These are phyloP conservation scores for Globomyces sp. DNA, from an alignment of 371 early-diverging fungal genomes.

Conservation along the genomic window DNA sequence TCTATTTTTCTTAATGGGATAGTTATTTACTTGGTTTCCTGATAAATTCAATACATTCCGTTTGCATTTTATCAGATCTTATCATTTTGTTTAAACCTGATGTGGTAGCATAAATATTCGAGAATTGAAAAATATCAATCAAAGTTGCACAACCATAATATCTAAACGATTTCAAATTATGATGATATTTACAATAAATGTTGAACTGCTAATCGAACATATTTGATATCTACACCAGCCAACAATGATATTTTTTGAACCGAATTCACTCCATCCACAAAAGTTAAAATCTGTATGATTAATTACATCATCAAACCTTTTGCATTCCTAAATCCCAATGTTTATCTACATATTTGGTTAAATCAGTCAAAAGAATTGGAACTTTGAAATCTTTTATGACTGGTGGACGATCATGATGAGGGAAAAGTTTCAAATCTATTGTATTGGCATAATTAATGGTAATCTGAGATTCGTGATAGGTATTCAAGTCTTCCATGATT, in stretches of 20 bases:
- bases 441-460: conserved; percentile 63
- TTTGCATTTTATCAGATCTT: conserved; percentile 10
- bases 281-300: not conserved
- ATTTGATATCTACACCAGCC: conserved; percentile 12
- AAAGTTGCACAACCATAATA: conserved; percentile 14
- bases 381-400: conserved; percentile 78
- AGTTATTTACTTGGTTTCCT: not conserved
- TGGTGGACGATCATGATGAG: conserved; percentile 72
- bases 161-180: no score
- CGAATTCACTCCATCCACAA: conserved; percentile 12
- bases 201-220: conserved; percentile 11
- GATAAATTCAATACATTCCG: conserved; percentile 14
- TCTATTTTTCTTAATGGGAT: not conserved
- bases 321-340: conserved; percentile 15
- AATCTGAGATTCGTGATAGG: conserved; percentile 83
- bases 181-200: not conserved
- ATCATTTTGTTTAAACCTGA: not conserved
- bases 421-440: conserved; percentile 83
- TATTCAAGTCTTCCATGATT: conserved; percentile 79
- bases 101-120: conserved; percentile 11
- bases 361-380: conserved; percentile 72
- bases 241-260: conserved; percentile 4
- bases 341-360: conserved; percentile 26
- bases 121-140: conserved; percentile 19
- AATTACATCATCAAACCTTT: no score